A percentile compares a stretch with the other conserved stretches of the same genome.
These are phyloP conservation scores for Aspergillus flavus DNA, from an alignment of 2,329 filamentous ascomycete genomes.

Conservation along the genomic window DNA sequence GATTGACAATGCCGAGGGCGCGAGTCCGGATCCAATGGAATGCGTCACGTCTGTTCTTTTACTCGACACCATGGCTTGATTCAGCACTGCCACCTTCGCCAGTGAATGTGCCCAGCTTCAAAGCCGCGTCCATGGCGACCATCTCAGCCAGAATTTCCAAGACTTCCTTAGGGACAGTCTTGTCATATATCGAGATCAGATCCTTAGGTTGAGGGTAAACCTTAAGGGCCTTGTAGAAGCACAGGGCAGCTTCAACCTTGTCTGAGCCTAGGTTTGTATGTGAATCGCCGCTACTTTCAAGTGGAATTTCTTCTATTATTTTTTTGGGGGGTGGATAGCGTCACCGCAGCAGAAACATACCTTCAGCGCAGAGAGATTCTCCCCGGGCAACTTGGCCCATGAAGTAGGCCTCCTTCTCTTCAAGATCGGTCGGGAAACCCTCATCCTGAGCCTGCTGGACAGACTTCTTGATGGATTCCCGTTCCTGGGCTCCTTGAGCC, in stretches of 20 bases:
- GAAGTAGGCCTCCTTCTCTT: constrained; percentile 95
- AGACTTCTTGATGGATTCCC: constrained; percentile 69
- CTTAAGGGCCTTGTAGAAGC: constrained; percentile 98
- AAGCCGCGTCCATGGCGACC: constrained; percentile 84
- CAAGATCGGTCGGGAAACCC: constrained; percentile 85
- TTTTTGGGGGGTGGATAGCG: constrained; percentile 1
- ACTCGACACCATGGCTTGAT: constrained; percentile 39
- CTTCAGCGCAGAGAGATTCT: constrained; percentile 79
- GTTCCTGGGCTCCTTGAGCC: constrained; percentile 50
- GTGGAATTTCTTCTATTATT: background rate
- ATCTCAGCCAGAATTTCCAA: constrained; percentile 96
- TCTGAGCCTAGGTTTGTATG: constrained; percentile 36
- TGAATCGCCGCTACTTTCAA: constrained; percentile 15
- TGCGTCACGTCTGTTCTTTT: constrained; percentile 20
- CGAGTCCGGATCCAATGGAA: constrained; percentile 7
- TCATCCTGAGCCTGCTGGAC: constrained; percentile 85
- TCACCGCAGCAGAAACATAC: constrained; percentile 55
- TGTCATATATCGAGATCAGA: constrained; percentile 95
- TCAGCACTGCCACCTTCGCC: constrained; percentile 36
- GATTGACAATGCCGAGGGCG: constrained; percentile 14
- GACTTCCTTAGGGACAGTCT: constrained; percentile 96
- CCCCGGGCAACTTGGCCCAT: constrained; percentile 92
- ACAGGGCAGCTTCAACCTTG: constrained; percentile 79
- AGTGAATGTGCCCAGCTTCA: constrained; percentile 61
- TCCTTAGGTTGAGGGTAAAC: constrained; percentile 94